Conservation (phyloP, 768 basidiomycete species). For the Gloeostereum incarnatum region DNA sequence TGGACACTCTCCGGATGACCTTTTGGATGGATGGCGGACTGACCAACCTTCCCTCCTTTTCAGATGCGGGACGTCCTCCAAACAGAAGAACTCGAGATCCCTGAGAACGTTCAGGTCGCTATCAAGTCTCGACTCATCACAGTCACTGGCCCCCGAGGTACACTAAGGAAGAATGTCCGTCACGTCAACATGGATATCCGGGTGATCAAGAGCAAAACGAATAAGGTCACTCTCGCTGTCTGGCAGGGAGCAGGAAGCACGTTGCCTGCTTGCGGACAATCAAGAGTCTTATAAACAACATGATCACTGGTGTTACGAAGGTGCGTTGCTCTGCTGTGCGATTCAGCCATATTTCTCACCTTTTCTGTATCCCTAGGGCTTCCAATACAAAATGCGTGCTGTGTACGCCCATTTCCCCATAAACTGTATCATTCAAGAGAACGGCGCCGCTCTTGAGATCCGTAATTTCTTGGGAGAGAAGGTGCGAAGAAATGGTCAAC, state of each 20-base stretch:
- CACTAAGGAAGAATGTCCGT: constrained; percentile 84
- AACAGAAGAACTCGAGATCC: constrained; percentile 88
- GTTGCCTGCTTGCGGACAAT: constrained; percentile 97
- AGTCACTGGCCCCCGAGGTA: constrained; percentile 90
- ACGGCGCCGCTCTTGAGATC: constrained; percentile 70
- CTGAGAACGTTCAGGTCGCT: constrained; percentile 73
- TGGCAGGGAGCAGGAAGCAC: constrained; percentile 99
- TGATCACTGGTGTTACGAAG: constrained; percentile 97
- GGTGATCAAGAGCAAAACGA: constrained; percentile 68
- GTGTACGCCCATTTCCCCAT: constrained; percentile 99
- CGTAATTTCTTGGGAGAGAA: constrained; percentile 95
- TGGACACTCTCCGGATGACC: constrained; percentile 27
- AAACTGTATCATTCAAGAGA: constrained; percentile 89
- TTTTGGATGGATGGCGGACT: too few relatives aligned
- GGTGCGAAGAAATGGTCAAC: constrained; percentile 29
- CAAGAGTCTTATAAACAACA: constrained; percentile 90
- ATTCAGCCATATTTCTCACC: not conserved
- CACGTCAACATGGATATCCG: constrained; percentile 94
- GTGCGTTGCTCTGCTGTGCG: constrained; percentile 25
- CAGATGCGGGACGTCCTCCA: constrained; percentile 92
- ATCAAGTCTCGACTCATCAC: constrained; percentile 90
- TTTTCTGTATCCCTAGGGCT: constrained; percentile 70
- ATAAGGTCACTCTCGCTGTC: constrained; percentile 82
- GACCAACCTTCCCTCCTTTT: too few relatives aligned
- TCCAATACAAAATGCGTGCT: constrained; percentile 99